Evolutionary conservation across 2,329 filamentous ascomycete species (phyloP), one percentile per base, ranked within the genome.

Genomic region (Geoglossum cookeanum): DNA sequence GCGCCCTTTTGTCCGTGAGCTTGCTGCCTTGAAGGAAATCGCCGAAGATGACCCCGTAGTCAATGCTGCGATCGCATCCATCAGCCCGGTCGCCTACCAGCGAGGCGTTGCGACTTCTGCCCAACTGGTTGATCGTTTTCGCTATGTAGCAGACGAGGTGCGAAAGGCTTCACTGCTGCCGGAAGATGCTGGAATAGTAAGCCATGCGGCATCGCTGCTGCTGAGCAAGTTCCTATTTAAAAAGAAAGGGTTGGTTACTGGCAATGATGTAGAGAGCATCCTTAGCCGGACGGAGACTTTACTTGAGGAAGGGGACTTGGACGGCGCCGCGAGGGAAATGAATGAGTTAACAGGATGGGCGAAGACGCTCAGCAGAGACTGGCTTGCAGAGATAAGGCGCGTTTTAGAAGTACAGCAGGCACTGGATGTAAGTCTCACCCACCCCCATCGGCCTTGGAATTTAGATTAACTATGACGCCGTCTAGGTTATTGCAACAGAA

Each of bases 181-280:
- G 13, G 90, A 94, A 62, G 85, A 96, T 65, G 92, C 92, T 0
- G 92, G 92, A 63, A 86, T 98, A 30, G 91, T 92, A 22, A 92
- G 86, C 65, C 92, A 98, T 69, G 89, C 91, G 2, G 91, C 89
- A 48, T 92, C 86, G 69, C 84, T 87, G 69, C 77, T 94, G 52
- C 75, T 98, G 64, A 94, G 87, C 75, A 94, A 95, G 73, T 78
- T 97, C 56, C 81, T 97, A 74, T 97, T 98, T 79, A 89, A 88
- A 76, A 97, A 97, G 78, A 83, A 85, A 66, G 87, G 85, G 8
- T 75, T 92, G 52, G 85, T 88, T 0, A 81, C 81, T 29, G 89
- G 91, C 22, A 78, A 87, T 63, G 91, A 97, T 66, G 91, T 97
- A 27, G 92, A 98, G 76, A 94, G 89, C 65, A 84, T 97, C 59